Conservation (phyloP, 495 filamentous ascomycete species). For the Penicillium daleae region DNA sequence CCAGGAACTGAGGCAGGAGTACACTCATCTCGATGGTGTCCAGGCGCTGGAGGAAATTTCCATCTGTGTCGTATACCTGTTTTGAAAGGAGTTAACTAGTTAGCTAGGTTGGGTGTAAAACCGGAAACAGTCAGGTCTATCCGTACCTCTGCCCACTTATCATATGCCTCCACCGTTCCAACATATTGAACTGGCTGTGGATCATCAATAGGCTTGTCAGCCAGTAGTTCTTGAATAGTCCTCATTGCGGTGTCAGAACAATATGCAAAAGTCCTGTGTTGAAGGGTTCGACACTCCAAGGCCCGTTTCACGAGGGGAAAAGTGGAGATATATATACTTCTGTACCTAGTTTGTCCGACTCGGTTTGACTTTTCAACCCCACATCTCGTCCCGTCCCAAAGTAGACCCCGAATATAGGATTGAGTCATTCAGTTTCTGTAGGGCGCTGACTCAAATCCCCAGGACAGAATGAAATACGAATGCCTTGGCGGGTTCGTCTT, state of each 20-base stretch:
- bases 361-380: neutral
- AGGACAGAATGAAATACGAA: neutral
- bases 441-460: neutral
- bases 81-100: too few relatives aligned
- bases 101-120: too few relatives aligned
- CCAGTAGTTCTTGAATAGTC: constrained; percentile 37
- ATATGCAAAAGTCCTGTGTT: neutral
- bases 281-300: neutral
- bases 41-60: constrained; percentile 72
- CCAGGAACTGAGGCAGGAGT: constrained; percentile 59
- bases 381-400: neutral
- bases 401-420: neutral
- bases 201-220: constrained; percentile 1
- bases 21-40: constrained; percentile 61
- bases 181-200: constrained; percentile 34
- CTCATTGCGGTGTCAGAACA: constrained; percentile 11
- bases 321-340: constrained; percentile 4
- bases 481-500: neutral
- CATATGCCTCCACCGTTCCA: constrained; percentile 46
- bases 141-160: constrained; percentile 47
- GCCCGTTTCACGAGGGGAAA: neutral
- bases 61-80: constrained; percentile 69
- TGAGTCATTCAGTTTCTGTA: neutral
- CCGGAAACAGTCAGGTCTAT: too few relatives aligned
- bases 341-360: neutral